A percentile compares a stretch with the other conserved stretches of the same genome.
Evolutionary conservation across 176 grass and related monocot genomes (phyloP).

Genomic region (Areca catechu): DNA sequence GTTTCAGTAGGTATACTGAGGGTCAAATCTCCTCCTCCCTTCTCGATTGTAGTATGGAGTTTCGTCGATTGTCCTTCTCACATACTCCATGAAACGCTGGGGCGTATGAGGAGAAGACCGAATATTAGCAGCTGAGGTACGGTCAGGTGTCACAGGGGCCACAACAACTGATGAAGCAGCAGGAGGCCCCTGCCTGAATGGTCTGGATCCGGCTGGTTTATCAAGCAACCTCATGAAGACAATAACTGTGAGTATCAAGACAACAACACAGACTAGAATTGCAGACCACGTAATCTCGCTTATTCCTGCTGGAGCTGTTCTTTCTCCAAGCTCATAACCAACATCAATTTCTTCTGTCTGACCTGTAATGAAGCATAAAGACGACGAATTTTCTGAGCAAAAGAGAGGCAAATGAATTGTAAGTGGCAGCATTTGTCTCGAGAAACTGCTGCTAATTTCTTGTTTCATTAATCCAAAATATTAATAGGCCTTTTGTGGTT

Average conservation of each 20-base stretch:
- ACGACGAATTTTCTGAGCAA: too few relatives aligned
- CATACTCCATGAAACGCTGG: conserved; percentile 81
- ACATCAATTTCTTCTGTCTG: conserved; percentile 57
- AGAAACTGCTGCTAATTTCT: too few relatives aligned
- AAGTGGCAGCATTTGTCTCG: too few relatives aligned
- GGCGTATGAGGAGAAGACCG: conserved; percentile 50
- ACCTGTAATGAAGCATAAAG: conserved; percentile 22
- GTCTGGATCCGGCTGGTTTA: conserved; percentile 25
- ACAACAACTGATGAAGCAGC: conserved; percentile 7
- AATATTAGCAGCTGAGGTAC: conserved; percentile 17
- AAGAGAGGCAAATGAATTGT: too few relatives aligned
- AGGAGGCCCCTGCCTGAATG: not conserved
- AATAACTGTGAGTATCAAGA: conserved; percentile 30
- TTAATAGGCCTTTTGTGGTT: too few relatives aligned
- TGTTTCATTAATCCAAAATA: too few relatives aligned
- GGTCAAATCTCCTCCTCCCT: conserved; percentile 58
- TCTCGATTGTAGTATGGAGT: conserved; percentile 82
- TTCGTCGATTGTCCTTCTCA: conserved; percentile 85
- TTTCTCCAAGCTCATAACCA: conserved; percentile 32
- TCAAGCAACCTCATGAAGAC: conserved; percentile 57
- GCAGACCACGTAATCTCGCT: conserved; percentile 27
- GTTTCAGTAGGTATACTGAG: conserved; percentile 70
- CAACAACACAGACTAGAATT: conserved; percentile 39
- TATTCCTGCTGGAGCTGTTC: conserved; percentile 18
- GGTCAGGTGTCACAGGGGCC: conserved; percentile 20